phyloP scores from a whole-genome alignment of 345 rosid species.

The Brassica nigra region DNA sequence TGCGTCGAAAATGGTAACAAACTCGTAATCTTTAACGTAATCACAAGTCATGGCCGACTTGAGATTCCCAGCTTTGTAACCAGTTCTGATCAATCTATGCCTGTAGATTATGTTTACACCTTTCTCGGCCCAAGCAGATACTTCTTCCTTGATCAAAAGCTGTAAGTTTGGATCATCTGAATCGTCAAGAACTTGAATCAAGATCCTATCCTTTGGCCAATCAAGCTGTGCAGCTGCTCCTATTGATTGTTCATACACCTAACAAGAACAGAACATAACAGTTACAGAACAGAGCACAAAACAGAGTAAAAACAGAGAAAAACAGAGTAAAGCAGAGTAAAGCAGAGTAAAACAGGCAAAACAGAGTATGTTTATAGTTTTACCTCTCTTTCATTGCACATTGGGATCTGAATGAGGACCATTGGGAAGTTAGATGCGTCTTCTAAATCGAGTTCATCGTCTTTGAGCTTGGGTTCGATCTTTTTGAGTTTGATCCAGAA shows the following conservation, averaged over 20 bases:
- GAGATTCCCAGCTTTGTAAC: constrained; percentile 3
- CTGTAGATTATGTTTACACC: not conserved
- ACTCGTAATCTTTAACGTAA: constrained; percentile 1
- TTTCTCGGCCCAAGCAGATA: not conserved
- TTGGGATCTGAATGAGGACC: constrained; percentile 2
- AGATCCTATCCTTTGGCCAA: not conserved
- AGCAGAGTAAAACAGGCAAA: not conserved
- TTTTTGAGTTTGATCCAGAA: not conserved
- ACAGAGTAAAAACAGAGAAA: not conserved
- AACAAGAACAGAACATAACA: not conserved
- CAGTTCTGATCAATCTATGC: not conserved
- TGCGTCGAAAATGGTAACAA: not conserved
- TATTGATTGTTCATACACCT: constrained; percentile 1
- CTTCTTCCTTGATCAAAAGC: not conserved
- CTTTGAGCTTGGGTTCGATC: not conserved
- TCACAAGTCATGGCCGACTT: not conserved
- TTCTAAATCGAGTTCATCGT: not conserved
- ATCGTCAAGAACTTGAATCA: not conserved
- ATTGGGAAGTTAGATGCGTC: not conserved
- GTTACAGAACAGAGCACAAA: not conserved
- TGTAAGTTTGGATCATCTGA: not conserved
- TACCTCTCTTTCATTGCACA: not conserved
- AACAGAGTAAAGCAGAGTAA: not conserved
- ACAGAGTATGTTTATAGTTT: not conserved
- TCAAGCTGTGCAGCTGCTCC: constrained; percentile 1